Conservation (phyloP, 192 early-diverging fungal genomes). For the Bifiguratus adelaidae region DNA sequence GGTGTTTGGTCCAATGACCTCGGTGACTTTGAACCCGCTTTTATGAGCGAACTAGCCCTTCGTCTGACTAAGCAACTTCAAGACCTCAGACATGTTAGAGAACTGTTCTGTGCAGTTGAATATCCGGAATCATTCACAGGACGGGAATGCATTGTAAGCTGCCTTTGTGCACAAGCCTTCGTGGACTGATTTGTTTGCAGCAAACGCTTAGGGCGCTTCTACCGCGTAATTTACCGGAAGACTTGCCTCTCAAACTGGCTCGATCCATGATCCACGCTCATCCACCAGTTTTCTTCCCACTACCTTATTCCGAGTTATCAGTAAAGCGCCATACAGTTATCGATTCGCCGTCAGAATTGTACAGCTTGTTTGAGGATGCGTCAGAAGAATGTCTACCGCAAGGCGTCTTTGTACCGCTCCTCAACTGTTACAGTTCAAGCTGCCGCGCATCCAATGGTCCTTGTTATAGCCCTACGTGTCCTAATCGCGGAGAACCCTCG, state of each 20-base stretch:
- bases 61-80: not conserved
- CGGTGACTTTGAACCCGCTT: conserved; percentile 1
- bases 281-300: conserved; percentile 10
- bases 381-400: not conserved
- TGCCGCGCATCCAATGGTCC: not conserved
- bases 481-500: conserved; percentile 7
- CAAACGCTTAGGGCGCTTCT: too few relatives aligned
- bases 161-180: too few relatives aligned
- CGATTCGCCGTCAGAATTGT: conserved; percentile 13
- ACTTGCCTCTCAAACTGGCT: too few relatives aligned
- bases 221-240: too few relatives aligned
- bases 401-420: conserved; percentile 6
- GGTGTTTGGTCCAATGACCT: not conserved
- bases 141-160: conserved; percentile 20
- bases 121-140: conserved; percentile 24
- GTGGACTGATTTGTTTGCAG: too few relatives aligned
- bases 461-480: conserved; percentile 14
- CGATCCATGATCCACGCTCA: conserved; percentile 4
- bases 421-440: conserved; percentile 5
- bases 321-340: conserved; percentile 11
- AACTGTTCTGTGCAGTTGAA: conserved; percentile 14
- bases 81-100: not conserved
- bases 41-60: not conserved
- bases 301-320: conserved; percentile 13
- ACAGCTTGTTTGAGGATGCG: conserved; percentile 5